phyloP scores from a whole-genome alignment of 495 filamentous ascomycete genomes.

The Lasiosphaeria hispida region DNA sequence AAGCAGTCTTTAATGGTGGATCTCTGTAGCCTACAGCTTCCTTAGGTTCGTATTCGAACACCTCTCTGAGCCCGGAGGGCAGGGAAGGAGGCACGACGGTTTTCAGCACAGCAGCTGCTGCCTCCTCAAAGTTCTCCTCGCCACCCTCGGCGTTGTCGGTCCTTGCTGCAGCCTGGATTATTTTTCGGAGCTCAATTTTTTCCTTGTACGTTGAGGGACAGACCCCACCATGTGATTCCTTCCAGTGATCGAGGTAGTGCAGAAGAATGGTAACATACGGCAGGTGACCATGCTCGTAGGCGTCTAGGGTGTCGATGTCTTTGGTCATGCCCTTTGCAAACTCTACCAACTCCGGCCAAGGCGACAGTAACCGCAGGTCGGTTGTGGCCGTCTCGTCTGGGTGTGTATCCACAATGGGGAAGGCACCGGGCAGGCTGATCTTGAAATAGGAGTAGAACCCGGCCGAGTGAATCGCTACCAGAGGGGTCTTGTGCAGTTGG shows the following conservation, averaged over 20 bases:
- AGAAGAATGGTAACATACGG: constrained; percentile 84
- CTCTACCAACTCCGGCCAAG: constrained; percentile 78
- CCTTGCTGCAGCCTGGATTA: constrained; percentile 65
- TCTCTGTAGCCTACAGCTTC: constrained; percentile 38
- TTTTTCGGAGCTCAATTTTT: constrained; percentile 74
- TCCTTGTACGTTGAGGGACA: constrained; percentile 76
- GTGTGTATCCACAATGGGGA: constrained; percentile 96
- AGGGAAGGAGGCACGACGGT: constrained; percentile 61
- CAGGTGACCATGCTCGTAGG: constrained; percentile 88
- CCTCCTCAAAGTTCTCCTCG: constrained; percentile 98
- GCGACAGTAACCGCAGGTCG: constrained; percentile 80
- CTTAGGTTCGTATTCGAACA: constrained; percentile 63
- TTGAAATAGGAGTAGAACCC: constrained; percentile 88
- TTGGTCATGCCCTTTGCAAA: constrained; percentile 61
- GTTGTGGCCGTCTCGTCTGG: constrained; percentile 82
- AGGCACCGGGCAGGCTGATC: constrained; percentile 68
- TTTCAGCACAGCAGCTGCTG: constrained; percentile 81
- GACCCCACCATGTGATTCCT: constrained; percentile 63
- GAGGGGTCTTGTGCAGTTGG: constrained; percentile 61
- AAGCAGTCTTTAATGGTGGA: constrained; percentile 6
- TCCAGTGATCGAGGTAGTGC: constrained; percentile 85
- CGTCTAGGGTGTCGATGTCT: constrained; percentile 64
- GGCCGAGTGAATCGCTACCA: constrained; percentile 79
- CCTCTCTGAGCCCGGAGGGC: constrained; percentile 65
- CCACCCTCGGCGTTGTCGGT: constrained; percentile 78